These are phyloP conservation scores for Penicillium flavigenum DNA, from an alignment of 495 filamentous ascomycete genomes.

Conservation along the genomic window DNA sequence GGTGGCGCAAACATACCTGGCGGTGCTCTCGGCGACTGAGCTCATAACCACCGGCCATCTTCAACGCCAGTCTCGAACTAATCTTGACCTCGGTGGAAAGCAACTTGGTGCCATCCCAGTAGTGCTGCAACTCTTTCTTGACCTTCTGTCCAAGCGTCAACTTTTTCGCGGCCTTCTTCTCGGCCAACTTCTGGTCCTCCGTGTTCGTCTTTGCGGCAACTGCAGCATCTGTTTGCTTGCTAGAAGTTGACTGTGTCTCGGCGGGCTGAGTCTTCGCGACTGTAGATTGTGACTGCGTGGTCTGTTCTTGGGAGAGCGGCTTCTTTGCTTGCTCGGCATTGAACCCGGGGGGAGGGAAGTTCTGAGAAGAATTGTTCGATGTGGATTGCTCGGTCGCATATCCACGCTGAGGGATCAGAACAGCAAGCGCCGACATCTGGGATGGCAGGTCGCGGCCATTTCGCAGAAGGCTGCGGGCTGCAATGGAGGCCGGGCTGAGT, in stretches of 20 bases:
- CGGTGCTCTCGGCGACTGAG: constrained; percentile 89
- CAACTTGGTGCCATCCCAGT: constrained; percentile 99
- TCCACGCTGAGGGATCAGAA: constrained; percentile 61
- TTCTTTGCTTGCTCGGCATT: constrained; percentile 89
- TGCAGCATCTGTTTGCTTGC: constrained; percentile 27
- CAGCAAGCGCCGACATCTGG: constrained; percentile 61
- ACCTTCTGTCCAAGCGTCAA: constrained; percentile 87
- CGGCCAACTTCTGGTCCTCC: constrained; percentile 52
- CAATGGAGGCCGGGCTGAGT: constrained; percentile 36
- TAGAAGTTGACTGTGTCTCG: constrained; percentile 43
- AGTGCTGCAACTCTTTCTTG: constrained; percentile 88
- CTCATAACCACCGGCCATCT: constrained; percentile 98
- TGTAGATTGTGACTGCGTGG: constrained; percentile 33
- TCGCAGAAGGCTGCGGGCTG: constrained; percentile 53
- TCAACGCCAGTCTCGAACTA: constrained; percentile 82
- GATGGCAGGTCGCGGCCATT: constrained; percentile 58
- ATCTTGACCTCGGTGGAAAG: constrained; percentile 91
- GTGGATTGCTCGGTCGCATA: constrained; percentile 73
- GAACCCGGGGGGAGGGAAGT: constrained; percentile 88
- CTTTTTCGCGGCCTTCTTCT: constrained; percentile 80
- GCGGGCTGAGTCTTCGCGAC: constrained; percentile 34
- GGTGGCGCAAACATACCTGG: constrained; percentile 53
- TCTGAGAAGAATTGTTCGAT: constrained; percentile 49
- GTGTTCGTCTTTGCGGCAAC: neutral
- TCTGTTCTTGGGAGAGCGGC: constrained; percentile 59